Evolutionary conservation across 1,139 yeast species (phyloP).

Genomic region (Yamadazyma blattariae): DNA sequence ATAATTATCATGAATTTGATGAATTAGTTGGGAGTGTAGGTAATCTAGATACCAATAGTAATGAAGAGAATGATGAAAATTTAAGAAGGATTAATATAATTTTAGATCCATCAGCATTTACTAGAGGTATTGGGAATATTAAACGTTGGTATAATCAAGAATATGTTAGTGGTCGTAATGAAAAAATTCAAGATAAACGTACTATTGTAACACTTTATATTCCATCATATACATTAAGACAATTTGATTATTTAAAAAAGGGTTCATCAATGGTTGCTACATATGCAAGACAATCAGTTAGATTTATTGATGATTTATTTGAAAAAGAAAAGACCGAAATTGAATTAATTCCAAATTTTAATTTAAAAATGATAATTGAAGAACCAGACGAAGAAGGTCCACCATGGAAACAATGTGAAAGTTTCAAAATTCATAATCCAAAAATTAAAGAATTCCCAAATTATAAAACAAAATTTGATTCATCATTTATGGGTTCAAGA

Average conservation of each 20-base stretch:
- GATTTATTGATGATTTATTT: slow-evolving; percentile 46
- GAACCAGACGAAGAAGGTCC: slow-evolving; percentile 45
- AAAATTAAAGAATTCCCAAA: slow-evolving; percentile 46
- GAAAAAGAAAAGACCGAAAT: slow-evolving; percentile 15
- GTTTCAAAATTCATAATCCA: slow-evolving; percentile 46
- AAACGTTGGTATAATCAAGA: slow-evolving; percentile 49
- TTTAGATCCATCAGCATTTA: slow-evolving; percentile 57
- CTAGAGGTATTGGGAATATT: slow-evolving; percentile 58
- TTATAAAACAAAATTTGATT: slow-evolving; percentile 34
- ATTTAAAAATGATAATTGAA: slow-evolving; percentile 26
- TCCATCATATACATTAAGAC: slow-evolving; percentile 56
- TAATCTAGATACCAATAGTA: not conserved
- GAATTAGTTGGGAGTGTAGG: slow-evolving; percentile 8
- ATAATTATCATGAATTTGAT: slow-evolving; percentile 7
- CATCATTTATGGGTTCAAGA: slow-evolving; percentile 21
- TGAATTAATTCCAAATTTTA: slow-evolving; percentile 8
- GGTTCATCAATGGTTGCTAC: slow-evolving; percentile 54
- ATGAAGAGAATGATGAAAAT: not conserved
- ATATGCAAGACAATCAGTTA: slow-evolving; percentile 56
- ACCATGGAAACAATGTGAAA: slow-evolving; percentile 46
- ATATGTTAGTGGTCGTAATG: slow-evolving; percentile 7
- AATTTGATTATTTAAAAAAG: slow-evolving; percentile 52
- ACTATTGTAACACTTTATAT: slow-evolving; percentile 34
- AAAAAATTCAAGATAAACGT: slow-evolving; percentile 14
- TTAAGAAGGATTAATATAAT: slow-evolving; percentile 37